These are phyloP conservation scores for Schoenoplectus triqueter DNA, from an alignment of 202 grass and related monocot genomes.

Conservation along the genomic window DNA sequence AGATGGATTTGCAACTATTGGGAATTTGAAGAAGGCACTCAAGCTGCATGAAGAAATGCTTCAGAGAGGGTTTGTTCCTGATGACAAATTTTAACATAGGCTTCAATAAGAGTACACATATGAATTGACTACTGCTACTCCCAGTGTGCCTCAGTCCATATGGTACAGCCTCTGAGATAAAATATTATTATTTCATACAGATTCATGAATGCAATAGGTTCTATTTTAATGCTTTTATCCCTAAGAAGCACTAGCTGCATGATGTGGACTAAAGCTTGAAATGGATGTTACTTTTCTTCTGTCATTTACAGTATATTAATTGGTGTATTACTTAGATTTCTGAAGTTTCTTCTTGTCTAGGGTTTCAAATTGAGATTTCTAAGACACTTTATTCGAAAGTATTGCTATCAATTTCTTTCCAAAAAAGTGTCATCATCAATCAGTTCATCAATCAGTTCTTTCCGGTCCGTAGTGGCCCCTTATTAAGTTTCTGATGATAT, in stretches of 20 bases:
- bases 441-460: too few species aligned
- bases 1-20: conserved; percentile 73
- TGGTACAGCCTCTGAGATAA: conserved; percentile 6
- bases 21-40: conserved; percentile 83
- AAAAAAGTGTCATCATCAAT: too few species aligned
- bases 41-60: conserved; percentile 91
- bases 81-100: conserved; percentile 77
- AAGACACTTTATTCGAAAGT: too few species aligned
- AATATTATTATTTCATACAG: conserved; percentile 49
- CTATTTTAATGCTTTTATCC: conserved; percentile 81
- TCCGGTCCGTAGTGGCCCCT: too few species aligned
- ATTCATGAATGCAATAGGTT: conserved; percentile 93
- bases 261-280: conserved; percentile 98
- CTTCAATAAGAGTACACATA: background rate
- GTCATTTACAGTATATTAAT: conserved; percentile 21
- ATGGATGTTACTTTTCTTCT: conserved; percentile 61
- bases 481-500: too few species aligned
- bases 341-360: too few species aligned
- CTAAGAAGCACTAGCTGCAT: conserved; percentile 65
- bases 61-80: conserved; percentile 78
- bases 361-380: too few species aligned
- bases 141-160: background rate
- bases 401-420: too few species aligned
- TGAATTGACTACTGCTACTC: background rate
- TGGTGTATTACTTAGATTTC: background rate